phyloP scores from a whole-genome alignment of 768 basidiomycete genomes.

The Leucocoprinus sp. region DNA sequence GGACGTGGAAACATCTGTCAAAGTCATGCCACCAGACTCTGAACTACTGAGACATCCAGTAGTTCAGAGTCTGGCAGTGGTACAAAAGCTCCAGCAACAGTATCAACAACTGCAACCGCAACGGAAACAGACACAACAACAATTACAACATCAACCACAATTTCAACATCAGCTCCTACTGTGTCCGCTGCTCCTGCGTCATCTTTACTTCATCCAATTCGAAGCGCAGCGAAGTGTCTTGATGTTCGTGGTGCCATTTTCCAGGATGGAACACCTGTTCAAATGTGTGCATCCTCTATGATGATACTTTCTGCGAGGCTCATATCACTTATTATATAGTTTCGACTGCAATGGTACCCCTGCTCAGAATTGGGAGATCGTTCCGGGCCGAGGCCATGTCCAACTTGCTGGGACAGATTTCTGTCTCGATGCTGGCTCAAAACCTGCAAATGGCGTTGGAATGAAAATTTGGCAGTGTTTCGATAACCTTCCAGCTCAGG shows the following conservation, averaged over 20 bases:
- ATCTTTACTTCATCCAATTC: constrained; percentile 14
- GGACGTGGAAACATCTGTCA: no score
- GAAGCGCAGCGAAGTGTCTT: constrained; percentile 16
- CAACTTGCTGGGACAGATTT: constrained; percentile 17
- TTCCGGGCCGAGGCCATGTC: constrained; percentile 15
- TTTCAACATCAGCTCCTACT: background rate
- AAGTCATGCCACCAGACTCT: no score
- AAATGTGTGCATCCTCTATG: constrained; percentile 15
- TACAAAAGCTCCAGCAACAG: no score
- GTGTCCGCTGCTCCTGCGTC: constrained; percentile 1
- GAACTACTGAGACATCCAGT: no score
- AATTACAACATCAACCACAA: background rate
- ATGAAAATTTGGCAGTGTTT: constrained; percentile 20
- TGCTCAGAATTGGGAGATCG: constrained; percentile 22
- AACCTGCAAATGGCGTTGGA: constrained; percentile 14
- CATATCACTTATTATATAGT: constrained; percentile 9
- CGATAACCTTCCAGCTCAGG: constrained; percentile 14
- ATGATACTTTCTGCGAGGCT: background rate
- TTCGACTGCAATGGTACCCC: constrained; percentile 21
- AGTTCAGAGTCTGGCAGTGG: no score
- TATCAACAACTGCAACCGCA: no score
- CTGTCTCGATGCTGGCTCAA: constrained; percentile 21
- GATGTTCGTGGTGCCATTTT: constrained; percentile 16
- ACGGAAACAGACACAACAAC: no score
- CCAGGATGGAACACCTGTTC: constrained; percentile 18